Conservation (phyloP, 345 rosid species). For the Nephelium lappaceum region DNA sequence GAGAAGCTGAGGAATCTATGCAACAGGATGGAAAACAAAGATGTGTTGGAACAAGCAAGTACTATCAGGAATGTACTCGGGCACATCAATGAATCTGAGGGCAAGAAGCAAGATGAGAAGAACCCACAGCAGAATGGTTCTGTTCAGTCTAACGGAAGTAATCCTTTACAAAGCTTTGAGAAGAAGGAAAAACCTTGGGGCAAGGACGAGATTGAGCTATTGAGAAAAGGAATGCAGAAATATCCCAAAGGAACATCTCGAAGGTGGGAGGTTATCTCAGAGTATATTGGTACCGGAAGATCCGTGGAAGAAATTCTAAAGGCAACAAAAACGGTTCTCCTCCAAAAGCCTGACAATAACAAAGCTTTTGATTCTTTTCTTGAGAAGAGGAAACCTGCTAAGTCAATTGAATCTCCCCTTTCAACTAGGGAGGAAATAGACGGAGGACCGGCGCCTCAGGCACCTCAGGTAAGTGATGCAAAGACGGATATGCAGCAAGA, state of each 20-base stretch:
- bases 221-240: slow-evolving; percentile 88
- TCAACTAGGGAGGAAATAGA: slow-evolving; percentile 77
- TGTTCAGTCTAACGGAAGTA: slow-evolving; percentile 46
- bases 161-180: slow-evolving; percentile 38
- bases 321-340: slow-evolving; percentile 96
- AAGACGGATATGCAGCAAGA: slow-evolving; percentile 36
- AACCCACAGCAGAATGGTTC: slow-evolving; percentile 55
- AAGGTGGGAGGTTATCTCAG: slow-evolving; percentile 98
- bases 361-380: slow-evolving; percentile 97
- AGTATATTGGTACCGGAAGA: slow-evolving; percentile 88
- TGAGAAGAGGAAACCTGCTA: slow-evolving; percentile 86
- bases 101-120: slow-evolving; percentile 47
- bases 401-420: slow-evolving; percentile 78
- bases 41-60: slow-evolving; percentile 60
- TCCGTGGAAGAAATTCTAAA: slow-evolving; percentile 92
- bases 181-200: slow-evolving; percentile 87
- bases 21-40: slow-evolving; percentile 70
- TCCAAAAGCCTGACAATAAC: slow-evolving; percentile 86
- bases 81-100: slow-evolving; percentile 32
- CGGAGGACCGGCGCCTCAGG: slow-evolving; percentile 39
- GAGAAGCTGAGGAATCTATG: slow-evolving; percentile 73
- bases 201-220: slow-evolving; percentile 86
- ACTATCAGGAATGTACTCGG: slow-evolving; percentile 59
- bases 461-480: slow-evolving; percentile 22
- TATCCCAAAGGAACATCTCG: slow-evolving; percentile 94